Evolutionary conservation across 352 stramenopile genomes (phyloP), one percentile per base, ranked within the genome.

Genomic region (Saprolegnia diclina): DNA sequence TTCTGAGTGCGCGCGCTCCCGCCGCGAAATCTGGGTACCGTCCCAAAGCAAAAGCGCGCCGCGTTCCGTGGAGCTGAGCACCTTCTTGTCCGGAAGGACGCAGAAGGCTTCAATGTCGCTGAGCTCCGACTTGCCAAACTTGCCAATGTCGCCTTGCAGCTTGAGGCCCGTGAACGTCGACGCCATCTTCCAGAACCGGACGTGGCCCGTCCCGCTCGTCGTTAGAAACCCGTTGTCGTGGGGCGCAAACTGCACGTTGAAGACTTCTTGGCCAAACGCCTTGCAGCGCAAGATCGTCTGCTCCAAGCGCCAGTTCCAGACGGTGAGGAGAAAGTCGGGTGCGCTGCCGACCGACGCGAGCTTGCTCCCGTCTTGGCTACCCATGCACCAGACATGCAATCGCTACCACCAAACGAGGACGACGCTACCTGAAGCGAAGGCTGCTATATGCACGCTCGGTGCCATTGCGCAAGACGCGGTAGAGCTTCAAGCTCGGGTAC

Each of bases 101-200:
- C 87, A 96, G 70, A 98, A 98, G 9, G 87, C 88, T 65, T 91
- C 84, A 37, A 98, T 88, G 75, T 98, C 94, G 48, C 81, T 96
- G 18, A 98, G 79, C 68, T 98, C 94, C 24, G 91, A 87, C 65
- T 97, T 97, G 71, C 94, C 94, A 66, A 98, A 98, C 72, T 98
- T 98, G 56, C 94, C 94, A 57, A 98, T 98, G 62, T 97, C 90
- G 11, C 94, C 94, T 78, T 98, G 91, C 32, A 98, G 74, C 77
- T 98, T 98, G 9, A 98, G 79, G 3, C 94, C 94, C 11, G 94
- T 98, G 70, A 98, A 98, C 35, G 94, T 98, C n/a, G 80, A 80
- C 37, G 94, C 91, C 90, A 98, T 98, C 67, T 94, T 93, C 94
- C 94, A 98, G 73, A 98, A 97, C 4, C 94, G 90, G 70, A 98